These are phyloP conservation scores for Penicillium thymicola DNA, from an alignment of 2,329 filamentous ascomycete genomes.

Conservation along the genomic window DNA sequence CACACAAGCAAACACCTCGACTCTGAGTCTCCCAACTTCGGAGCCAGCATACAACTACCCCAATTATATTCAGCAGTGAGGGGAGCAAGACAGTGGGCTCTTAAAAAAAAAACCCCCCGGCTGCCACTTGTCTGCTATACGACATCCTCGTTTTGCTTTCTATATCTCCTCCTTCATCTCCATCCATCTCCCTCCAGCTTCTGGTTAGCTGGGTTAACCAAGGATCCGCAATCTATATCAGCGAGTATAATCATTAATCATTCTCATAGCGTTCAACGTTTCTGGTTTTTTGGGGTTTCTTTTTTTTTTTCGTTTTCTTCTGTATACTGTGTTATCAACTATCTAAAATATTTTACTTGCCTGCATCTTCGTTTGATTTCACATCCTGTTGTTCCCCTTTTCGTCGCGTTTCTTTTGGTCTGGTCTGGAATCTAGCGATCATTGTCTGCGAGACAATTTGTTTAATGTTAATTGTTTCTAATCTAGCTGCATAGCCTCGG, in stretches of 20 bases:
- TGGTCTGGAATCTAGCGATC: constrained; percentile 1
- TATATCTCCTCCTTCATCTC: constrained; percentile 2
- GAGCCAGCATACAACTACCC: constrained; percentile 32
- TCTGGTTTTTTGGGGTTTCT: background rate
- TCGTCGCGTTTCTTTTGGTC: constrained; percentile 1
- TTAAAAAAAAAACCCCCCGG: background rate
- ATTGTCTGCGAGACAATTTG: constrained; percentile 1
- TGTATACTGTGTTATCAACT: constrained; percentile 6
- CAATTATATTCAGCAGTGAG: constrained; percentile 27
- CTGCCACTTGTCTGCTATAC: constrained; percentile 2
- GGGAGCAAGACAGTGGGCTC: background rate
- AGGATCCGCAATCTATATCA: constrained; percentile 14
- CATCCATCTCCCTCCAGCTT: background rate
- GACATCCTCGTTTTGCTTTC: background rate
- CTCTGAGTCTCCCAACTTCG: constrained; percentile 35
- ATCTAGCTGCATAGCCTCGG: constrained; percentile 2
- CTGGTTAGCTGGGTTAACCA: constrained; percentile 12
- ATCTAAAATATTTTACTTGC: background rate
- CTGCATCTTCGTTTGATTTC: constrained; percentile 1
- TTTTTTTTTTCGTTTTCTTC: background rate
- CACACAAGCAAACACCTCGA: constrained; percentile 34
- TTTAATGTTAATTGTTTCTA: constrained; percentile 10
- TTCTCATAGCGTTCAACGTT: constrained; percentile 15
- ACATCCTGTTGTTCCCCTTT: background rate
- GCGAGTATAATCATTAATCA: constrained; percentile 23